Evolutionary conservation across 164 flowering plant species (phyloP).

Genomic region (Annona squamosa): DNA sequence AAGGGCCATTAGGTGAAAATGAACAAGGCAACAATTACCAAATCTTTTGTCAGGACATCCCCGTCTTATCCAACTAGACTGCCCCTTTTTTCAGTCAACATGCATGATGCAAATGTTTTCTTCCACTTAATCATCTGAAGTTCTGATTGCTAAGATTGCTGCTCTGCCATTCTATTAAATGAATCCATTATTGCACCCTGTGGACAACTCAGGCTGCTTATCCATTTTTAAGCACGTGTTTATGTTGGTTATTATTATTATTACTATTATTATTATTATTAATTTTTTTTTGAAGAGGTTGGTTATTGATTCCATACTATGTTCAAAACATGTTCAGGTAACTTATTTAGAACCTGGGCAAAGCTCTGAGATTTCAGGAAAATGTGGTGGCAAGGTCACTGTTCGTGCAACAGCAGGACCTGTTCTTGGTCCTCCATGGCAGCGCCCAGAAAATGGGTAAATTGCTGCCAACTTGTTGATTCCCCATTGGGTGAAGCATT

Average conservation of each 20-base stretch:
- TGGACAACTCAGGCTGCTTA: not conserved
- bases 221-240: too few species aligned
- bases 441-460: conserved; percentile 93
- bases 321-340: conserved; percentile 38
- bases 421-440: conserved; percentile 96
- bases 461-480: not conserved
- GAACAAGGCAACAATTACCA: not conserved
- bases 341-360: conserved; percentile 84
- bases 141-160: not conserved
- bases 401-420: conserved; percentile 83
- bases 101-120: too few species aligned
- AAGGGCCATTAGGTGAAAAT: too few species aligned
- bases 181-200: not conserved
- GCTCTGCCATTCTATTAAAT: not conserved
- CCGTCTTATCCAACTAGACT: not conserved
- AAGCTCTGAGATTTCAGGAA: conserved; percentile 47
- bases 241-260: too few species aligned
- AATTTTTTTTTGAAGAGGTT: too few species aligned
- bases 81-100: not conserved
- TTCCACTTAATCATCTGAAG: not conserved
- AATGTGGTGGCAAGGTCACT: conserved; percentile 43
- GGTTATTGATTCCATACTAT: not conserved
- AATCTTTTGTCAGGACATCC: not conserved
- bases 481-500: not conserved
- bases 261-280: too few species aligned